Percentiles rank a stretch among this genome's conserved stretches.
Evolutionary conservation across 345 rosid species (phyloP).

Genomic region (Euphorbia lathyris): DNA sequence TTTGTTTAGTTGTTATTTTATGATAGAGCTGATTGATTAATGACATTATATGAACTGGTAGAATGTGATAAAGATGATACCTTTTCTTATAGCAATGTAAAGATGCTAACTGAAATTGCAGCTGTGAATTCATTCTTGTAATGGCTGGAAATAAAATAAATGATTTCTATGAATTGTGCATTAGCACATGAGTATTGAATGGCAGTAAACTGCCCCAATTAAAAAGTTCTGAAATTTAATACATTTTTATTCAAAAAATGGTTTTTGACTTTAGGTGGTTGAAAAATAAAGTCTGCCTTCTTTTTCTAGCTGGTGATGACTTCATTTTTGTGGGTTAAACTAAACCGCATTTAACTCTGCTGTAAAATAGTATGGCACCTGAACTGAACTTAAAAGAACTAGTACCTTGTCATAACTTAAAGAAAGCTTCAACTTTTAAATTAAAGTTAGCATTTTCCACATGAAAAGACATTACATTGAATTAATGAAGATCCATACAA

Average conservation of each 20-base stretch:
- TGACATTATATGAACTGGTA: background rate
- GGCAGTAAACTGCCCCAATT: background rate
- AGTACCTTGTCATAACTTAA: background rate
- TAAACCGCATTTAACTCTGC: background rate
- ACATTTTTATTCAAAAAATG: background rate
- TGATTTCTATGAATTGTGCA: background rate
- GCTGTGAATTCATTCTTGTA: background rate
- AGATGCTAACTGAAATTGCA: background rate
- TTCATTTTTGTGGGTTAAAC: too few relatives aligned
- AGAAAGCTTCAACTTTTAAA: background rate
- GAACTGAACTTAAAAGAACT: too few relatives aligned
- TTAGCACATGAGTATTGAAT: background rate
- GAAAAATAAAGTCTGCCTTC: background rate
- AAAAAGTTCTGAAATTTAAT: background rate
- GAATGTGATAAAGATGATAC: background rate
- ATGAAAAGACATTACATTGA: too few relatives aligned
- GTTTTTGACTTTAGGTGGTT: background rate
- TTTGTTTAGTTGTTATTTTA: too few relatives aligned
- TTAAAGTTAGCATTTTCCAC: too few relatives aligned
- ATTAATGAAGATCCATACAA: too few relatives aligned
- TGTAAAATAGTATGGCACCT: too few relatives aligned
- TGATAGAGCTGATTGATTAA: too few relatives aligned
- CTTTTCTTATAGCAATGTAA: background rate
- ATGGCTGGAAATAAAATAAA: background rate
- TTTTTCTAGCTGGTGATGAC: background rate